These are phyloP conservation scores for Fusarium miscanthi DNA, from an alignment of 2,329 filamentous ascomycete species.

Conservation along the genomic window DNA sequence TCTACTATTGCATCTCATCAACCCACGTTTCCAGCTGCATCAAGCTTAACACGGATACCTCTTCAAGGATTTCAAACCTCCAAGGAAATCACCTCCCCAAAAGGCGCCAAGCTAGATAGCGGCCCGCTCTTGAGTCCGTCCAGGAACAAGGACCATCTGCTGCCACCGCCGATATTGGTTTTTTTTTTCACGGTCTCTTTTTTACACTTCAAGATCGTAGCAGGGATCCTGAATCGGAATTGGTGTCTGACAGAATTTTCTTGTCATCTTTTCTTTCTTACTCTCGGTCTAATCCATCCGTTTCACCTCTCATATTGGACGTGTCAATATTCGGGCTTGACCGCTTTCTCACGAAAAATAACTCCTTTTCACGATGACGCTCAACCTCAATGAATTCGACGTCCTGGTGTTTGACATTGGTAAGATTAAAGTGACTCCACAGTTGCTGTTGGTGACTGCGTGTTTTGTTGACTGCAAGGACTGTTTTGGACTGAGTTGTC, in stretches of 20 bases:
- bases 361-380: slow-evolving; percentile 32
- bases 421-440: slow-evolving; percentile 41
- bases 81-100: slow-evolving; percentile 14
- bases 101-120: slow-evolving; percentile 33
- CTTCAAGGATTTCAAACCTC: slow-evolving; percentile 11
- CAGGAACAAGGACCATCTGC: slow-evolving; percentile 41
- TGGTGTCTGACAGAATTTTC: slow-evolving; percentile 8
- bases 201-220: slow-evolving; percentile 18
- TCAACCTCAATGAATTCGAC: slow-evolving; percentile 46
- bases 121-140: slow-evolving; percentile 41
- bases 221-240: slow-evolving; percentile 26
- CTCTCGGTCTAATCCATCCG: slow-evolving; percentile 4
- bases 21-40: slow-evolving; percentile 21
- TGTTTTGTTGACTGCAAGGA: not conserved
- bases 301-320: slow-evolving; percentile 15
- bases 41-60: slow-evolving; percentile 17
- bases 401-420: slow-evolving; percentile 53
- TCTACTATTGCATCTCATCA: slow-evolving; percentile 24
- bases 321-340: slow-evolving; percentile 29
- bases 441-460: slow-evolving; percentile 5
- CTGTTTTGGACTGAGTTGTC: slow-evolving; percentile 4
- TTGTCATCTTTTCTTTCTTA: not conserved
- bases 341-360: slow-evolving; percentile 31
- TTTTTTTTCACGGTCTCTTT: slow-evolving; percentile 11
- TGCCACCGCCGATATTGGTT: slow-evolving; percentile 26